These are phyloP conservation scores for Fusarium marasasianum DNA, from an alignment of 2,329 filamentous ascomycete genomes.

Conservation along the genomic window DNA sequence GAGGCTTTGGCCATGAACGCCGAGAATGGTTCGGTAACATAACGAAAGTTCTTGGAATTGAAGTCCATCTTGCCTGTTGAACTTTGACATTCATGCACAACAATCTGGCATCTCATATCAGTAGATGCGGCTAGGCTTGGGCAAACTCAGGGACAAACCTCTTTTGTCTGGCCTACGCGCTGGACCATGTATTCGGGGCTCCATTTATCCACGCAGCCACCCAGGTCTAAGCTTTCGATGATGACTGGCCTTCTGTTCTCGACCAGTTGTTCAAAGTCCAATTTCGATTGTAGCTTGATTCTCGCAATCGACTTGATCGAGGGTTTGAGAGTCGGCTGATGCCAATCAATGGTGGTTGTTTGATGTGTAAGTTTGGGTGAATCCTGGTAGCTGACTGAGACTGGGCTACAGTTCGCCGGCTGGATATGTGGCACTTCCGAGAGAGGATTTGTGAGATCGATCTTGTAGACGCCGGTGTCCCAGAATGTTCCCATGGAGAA, in stretches of 20 bases:
- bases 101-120: conserved; percentile 58
- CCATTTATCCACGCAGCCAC: conserved; percentile 74
- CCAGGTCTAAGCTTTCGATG: conserved; percentile 72
- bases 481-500: conserved; percentile 92
- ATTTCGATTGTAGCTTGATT: conserved; percentile 58
- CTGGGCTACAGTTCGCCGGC: not conserved
- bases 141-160: conserved; percentile 55
- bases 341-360: not conserved
- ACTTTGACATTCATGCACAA: conserved; percentile 74
- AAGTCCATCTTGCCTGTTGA: conserved; percentile 77
- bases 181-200: conserved; percentile 72
- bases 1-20: conserved; percentile 71
- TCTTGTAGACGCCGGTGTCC: conserved; percentile 69
- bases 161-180: conserved; percentile 67
- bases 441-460: conserved; percentile 41
- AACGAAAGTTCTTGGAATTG: conserved; percentile 82
- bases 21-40: conserved; percentile 73
- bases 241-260: conserved; percentile 65
- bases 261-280: conserved; percentile 70
- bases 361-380: conserved; percentile 40
- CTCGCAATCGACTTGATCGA: conserved; percentile 57
- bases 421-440: not conserved
- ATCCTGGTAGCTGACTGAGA: conserved; percentile 39
- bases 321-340: conserved; percentile 13
- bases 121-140: not conserved